phyloP scores from a whole-genome alignment of 495 filamentous ascomycete species.

The Talaromyces thailandensis region DNA sequence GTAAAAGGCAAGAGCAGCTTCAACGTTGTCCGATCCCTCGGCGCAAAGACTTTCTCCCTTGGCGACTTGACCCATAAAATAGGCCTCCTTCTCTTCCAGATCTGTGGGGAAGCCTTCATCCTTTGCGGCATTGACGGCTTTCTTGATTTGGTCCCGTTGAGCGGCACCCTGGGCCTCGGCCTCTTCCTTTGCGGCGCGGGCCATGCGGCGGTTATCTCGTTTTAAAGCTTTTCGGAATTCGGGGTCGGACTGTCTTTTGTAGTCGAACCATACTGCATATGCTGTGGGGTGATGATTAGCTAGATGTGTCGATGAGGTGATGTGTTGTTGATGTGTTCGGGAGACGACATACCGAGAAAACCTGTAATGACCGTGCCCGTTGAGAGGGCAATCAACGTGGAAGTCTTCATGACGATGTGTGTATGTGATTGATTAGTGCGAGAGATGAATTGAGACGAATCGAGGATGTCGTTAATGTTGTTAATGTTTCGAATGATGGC shows the following conservation, averaged over 20 bases:
- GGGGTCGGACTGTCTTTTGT: slow-evolving; percentile 77
- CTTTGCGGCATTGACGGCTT: slow-evolving; percentile 65
- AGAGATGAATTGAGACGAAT: neutral
- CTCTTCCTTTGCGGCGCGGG: slow-evolving; percentile 67
- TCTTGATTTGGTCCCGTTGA: slow-evolving; percentile 65
- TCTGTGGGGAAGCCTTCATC: slow-evolving; percentile 85
- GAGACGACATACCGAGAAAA: slow-evolving; percentile 52
- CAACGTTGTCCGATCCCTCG: slow-evolving; percentile 60
- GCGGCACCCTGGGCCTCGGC: slow-evolving; percentile 55
- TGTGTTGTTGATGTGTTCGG: neutral
- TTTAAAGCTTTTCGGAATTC: slow-evolving; percentile 81
- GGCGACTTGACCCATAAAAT: slow-evolving; percentile 93
- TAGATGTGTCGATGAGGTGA: neutral
- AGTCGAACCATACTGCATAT: slow-evolving; percentile 92
- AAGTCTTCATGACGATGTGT: slow-evolving; percentile 45
- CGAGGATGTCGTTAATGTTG: neutral
- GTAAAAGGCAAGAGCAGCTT: slow-evolving; percentile 92
- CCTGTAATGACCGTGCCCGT: slow-evolving; percentile 68
- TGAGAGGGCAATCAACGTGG: slow-evolving; percentile 63
- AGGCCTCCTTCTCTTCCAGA: slow-evolving; percentile 82
- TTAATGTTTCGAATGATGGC: neutral
- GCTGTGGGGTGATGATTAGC: slow-evolving; percentile 22
- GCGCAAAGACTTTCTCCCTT: slow-evolving; percentile 69
- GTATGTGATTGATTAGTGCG: neutral
- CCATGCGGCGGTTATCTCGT: slow-evolving; percentile 69